Percentiles rank a stretch among this genome's conserved stretches.
These are phyloP conservation scores for Dissophora globulifera DNA, from an alignment of 192 early-diverging fungal genomes.

Conservation along the genomic window DNA sequence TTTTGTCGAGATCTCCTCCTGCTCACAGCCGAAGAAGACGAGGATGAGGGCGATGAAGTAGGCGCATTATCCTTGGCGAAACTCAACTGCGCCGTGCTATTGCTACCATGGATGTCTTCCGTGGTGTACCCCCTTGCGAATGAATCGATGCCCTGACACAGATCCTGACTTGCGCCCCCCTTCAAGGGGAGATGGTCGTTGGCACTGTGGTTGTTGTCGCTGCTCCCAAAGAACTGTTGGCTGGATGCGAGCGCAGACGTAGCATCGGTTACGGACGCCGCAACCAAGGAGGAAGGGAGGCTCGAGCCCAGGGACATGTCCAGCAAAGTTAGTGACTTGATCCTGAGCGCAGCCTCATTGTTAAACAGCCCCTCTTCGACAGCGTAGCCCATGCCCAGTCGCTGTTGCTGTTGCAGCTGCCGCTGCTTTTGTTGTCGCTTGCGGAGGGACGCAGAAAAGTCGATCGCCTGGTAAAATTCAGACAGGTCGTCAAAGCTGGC, in stretches of 20 bases:
- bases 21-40: not conserved
- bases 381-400: conserved; percentile 27
- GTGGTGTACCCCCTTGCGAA: conserved; percentile 12
- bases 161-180: conserved; percentile 17
- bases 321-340: conserved; percentile 42
- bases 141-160: conserved; percentile 35
- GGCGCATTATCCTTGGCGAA: conserved; percentile 14
- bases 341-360: conserved; percentile 46
- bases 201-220: conserved; percentile 4
- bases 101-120: no score
- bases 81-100: not conserved
- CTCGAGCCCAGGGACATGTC: conserved; percentile 35
- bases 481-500: conserved; percentile 35
- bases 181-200: not conserved
- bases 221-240: conserved; percentile 49
- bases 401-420: conserved; percentile 9
- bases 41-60: conserved; percentile 6
- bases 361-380: conserved; percentile 41
- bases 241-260: conserved; percentile 1
- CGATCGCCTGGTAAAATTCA: conserved; percentile 47
- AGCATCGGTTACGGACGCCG: not conserved
- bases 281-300: conserved; percentile 10
- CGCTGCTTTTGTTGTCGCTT: conserved; percentile 42
- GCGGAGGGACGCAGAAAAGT: conserved; percentile 31
- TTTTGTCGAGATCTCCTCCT: conserved; percentile 44